Conservation (phyloP, 2,329 filamentous ascomycete genomes). For the Talaromyces sp. region DNA sequence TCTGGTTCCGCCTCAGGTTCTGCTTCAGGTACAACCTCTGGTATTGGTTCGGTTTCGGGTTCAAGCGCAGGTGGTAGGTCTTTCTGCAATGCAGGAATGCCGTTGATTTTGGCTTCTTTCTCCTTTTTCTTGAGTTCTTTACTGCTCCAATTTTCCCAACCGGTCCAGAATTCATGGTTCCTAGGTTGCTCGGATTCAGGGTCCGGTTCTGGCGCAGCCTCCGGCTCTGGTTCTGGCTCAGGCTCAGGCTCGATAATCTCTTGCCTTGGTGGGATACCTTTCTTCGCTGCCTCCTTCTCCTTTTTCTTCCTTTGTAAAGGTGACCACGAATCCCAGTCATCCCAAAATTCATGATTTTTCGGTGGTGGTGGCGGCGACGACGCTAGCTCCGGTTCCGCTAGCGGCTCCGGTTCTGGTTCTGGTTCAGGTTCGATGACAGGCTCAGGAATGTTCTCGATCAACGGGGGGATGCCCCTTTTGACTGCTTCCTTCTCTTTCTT, state of each 20-base stretch:
- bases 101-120: slow-evolving; percentile 9
- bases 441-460: slow-evolving; percentile 28
- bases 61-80: slow-evolving; percentile 25
- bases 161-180: slow-evolving; percentile 17
- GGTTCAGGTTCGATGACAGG: slow-evolving; percentile 26
- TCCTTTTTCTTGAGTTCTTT: slow-evolving; percentile 10
- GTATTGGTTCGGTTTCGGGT: slow-evolving; percentile 23
- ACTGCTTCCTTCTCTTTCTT: slow-evolving; percentile 16
- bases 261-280: slow-evolving; percentile 7
- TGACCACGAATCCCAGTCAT: not conserved
- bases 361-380: slow-evolving; percentile 22
- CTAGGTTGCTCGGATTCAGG: slow-evolving; percentile 9
- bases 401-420: slow-evolving; percentile 25
- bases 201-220: slow-evolving; percentile 22
- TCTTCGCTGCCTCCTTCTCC: slow-evolving; percentile 12
- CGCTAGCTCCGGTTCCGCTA: slow-evolving; percentile 26
- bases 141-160: not conserved
- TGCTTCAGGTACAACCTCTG: slow-evolving; percentile 29
- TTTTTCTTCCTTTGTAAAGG: slow-evolving; percentile 7
- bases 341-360: slow-evolving; percentile 14
- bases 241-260: slow-evolving; percentile 44
- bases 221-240: slow-evolving; percentile 23
- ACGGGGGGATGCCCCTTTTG: slow-evolving; percentile 15
- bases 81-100: slow-evolving; percentile 27
- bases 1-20: slow-evolving; percentile 31